Evolutionary conservation across 2,329 filamentous ascomycete genomes (phyloP).

Genomic region (Botrytis paeoniae): DNA sequence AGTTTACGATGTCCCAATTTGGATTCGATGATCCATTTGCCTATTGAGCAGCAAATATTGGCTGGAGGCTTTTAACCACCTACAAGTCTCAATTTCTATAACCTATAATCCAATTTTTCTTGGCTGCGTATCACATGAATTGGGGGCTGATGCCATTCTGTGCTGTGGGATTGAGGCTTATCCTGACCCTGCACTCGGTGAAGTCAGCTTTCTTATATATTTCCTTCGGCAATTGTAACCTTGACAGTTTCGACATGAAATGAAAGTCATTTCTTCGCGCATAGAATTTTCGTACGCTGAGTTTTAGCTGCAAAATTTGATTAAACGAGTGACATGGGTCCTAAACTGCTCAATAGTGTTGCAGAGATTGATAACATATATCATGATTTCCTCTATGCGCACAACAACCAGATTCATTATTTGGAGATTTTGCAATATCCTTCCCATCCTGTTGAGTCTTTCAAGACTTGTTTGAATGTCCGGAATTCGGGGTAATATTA

Average conservation of each 20-base stretch:
- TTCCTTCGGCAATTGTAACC: neutral
- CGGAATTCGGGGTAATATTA: too few relatives aligned
- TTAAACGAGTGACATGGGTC: neutral
- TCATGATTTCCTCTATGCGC: neutral
- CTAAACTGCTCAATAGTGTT: neutral
- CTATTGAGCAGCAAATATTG: too few relatives aligned
- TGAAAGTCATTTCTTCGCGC: neutral
- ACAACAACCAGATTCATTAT: neutral
- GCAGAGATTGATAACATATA: neutral
- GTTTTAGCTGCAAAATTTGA: neutral
- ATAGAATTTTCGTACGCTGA: neutral
- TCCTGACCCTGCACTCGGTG: neutral
- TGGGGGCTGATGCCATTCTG: neutral
- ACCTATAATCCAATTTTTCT: neutral
- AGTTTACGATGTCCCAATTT: too few relatives aligned
- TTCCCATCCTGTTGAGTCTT: neutral
- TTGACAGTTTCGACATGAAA: neutral
- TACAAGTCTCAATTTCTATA: neutral
- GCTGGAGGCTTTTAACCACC: too few relatives aligned
- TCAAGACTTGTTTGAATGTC: too few relatives aligned
- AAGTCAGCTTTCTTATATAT: neutral
- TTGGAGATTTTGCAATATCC: neutral
- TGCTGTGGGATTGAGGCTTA: neutral
- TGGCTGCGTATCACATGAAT: neutral
- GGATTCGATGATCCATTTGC: too few relatives aligned